Evolutionary conservation across 768 basidiomycete species (phyloP), one percentile per base, ranked within the genome.

Genomic region (Psilocybe subaeruginosa): DNA sequence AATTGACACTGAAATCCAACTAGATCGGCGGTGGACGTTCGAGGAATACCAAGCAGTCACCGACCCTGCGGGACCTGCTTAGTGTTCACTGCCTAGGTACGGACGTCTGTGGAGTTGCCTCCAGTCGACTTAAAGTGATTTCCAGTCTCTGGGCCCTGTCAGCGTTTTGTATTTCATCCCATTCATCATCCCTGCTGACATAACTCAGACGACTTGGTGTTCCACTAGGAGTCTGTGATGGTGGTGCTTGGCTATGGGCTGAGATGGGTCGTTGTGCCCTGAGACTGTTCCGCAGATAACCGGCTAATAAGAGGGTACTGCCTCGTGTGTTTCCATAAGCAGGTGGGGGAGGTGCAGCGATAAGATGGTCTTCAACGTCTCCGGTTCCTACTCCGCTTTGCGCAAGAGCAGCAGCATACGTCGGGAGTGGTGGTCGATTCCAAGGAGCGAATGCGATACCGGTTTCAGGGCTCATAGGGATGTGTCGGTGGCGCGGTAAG

Each of bases 321-420:
- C 88, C 89, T 51, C 89, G 81, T 17, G 87, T 89, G 65, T 89
- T 81, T 23, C 90, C 90, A 70, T 91, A 91, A n/a, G 88, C 87
- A 8, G 90, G 90, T 6, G 90, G 90, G 1, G 90, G 89, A 3
- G 85, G 80, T 17, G 78, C 80, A 3, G 88, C 89, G 59, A 90
- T 91, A 39, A 82, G 70, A 68, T 84, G 77, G 70, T 90, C 89
- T 65, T 91, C 90, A 29, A 89, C 89, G 70, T 91, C 90, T 45
- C 89, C 90, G 3, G 90, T 91, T 37, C 87, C 88, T 12, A 77
- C 80, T 12, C 89, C 89, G 69, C 84, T 85, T 63, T 88, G 82
- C 7, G 84, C 82, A n/a, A 92, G 76, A 2, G 85, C 83, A 17
- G 88, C 86, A 3, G 87, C 88, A 67, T 91, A 91, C 11, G 87